Evolutionary conservation across 2,329 filamentous ascomycete genomes (phyloP), one percentile per base, ranked within the genome.

Genomic region (Akanthomyces muscarius): DNA sequence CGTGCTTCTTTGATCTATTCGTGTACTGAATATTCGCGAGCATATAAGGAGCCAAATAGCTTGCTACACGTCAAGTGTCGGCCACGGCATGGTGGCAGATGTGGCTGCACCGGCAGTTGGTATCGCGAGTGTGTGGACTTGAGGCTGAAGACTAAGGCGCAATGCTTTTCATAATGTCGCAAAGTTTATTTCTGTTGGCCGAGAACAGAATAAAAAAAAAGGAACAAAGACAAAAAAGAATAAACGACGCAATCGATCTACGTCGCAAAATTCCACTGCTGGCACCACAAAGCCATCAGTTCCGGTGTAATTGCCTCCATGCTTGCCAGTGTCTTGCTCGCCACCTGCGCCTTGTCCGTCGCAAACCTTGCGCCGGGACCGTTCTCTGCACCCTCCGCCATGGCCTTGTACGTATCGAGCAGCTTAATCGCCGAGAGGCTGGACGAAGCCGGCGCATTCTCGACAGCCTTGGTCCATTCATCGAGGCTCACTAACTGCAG

Each of bases 401-500:
- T 2, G 68, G 72, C 56, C 71, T 71, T 47, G 66, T 82, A 85
- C 30, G 80, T 79, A 51, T 83, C 81, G 0, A 85, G 66, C 51
- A 86, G 71, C 72, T 85, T 85, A 47, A 84, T 67, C 11, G 76
- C 81, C 0, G 81, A 81, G 66, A 83, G 83, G 61, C 69, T 72
- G 4, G 73, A 73, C 0, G 82, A 66, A 10, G 77, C 72, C 3
- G 75, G 71, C 16, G 71, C 74, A 4, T 70, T 71, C 5, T 70
- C 68, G 0, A 72, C 72, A 62, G 78, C 81, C 63, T 75, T 65
- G 2, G 84, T 69, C 83, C 82, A 85, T 36, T 80, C 75, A 16
- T 69, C 64, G 33, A 83, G 72, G 10, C 71, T 64, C 0, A 84
- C 76, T 2, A 78, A 63, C 65, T 74, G 70, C 4, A 78, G 64